Conservation (phyloP, 192 early-diverging fungal genomes). For the Funneliformis geosporum region DNA sequence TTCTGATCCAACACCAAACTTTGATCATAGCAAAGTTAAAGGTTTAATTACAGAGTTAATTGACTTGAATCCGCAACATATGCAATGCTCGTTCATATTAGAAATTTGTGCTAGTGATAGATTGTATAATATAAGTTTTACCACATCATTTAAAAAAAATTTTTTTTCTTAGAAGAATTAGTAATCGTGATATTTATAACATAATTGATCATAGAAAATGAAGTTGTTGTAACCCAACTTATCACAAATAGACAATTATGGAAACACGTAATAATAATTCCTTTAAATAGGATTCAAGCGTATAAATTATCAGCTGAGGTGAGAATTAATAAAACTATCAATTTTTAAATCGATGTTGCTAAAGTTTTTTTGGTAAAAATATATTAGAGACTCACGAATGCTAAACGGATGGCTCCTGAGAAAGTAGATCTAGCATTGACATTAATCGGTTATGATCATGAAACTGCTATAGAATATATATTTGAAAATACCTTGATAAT, state of each 20-base stretch:
- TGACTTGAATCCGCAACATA: constrained; percentile 67
- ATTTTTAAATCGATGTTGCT: not conserved
- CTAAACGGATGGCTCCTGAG: constrained; percentile 82
- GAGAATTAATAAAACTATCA: not conserved
- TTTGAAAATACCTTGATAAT: constrained; percentile 94
- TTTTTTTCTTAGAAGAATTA: not conserved
- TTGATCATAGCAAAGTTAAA: constrained; percentile 87
- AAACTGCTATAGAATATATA: constrained; percentile 85
- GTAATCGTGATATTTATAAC: not conserved
- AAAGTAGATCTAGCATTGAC: constrained; percentile 87
- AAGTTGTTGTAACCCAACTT: constrained; percentile 78
- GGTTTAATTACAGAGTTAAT: constrained; percentile 93
- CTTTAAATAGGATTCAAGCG: constrained; percentile 91
- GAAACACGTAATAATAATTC: constrained; percentile 87
- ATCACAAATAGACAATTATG: constrained; percentile 75
- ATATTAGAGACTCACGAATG: constrained; percentile 58
- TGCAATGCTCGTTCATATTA: constrained; percentile 72
- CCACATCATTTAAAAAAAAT: not conserved
- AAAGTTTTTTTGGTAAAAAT: constrained; percentile 37
- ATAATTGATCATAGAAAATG: constrained; percentile 88
- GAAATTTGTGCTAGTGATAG: constrained; percentile 94
- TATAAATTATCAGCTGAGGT: constrained; percentile 56
- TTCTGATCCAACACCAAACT: constrained; percentile 78
- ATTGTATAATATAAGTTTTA: constrained; percentile 76
- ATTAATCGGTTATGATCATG: constrained; percentile 77